Evolutionary conservation across 2,329 filamentous ascomycete genomes (phyloP), one percentile per base, ranked within the genome.

Genomic region (Colletotrichum sp.): DNA sequence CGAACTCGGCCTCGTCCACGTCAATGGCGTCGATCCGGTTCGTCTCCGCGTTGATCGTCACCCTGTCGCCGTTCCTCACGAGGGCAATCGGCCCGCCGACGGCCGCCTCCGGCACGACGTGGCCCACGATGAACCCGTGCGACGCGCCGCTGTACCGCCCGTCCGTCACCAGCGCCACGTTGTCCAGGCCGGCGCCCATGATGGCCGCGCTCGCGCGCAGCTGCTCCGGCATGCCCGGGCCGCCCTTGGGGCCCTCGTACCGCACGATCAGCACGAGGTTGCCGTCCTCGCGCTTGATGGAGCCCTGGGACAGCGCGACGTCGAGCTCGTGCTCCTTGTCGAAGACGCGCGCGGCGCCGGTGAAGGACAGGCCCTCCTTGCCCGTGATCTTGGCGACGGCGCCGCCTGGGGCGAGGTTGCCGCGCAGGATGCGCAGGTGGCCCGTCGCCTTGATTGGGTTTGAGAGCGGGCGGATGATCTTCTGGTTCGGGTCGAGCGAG

Each of bases 331-430:
- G 89, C 85, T 98, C 96, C 82, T 97, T 96, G 85, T 98, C 89
- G 84, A 97, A 99, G 62, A 98, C 95, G 25, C 93, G 90, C 1
- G 95, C 96, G 78, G 92, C 92, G 65, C 96, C 96, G 0, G 90
- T 93, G 85, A 99, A 99, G 15, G 86, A 88, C 8, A 96, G 90
- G 4, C 96, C 96, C 84, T 99, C 96, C 84, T 98, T 98, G 44
- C 96, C 96, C 0, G 96, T 98, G 84, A 99, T 98, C 86, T 99
- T 99, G 76, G 96, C 96, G 2, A 99, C 96, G 1, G 96, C 95
- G 39, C 96, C 96, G 13, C 93, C 94, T 2, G 96, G 96, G 4
- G 96, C 95, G 36, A 98, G 90, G 83, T 98, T 98, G 25, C 96
- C 96, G 76, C 92, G 91, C 5, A 99, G 90, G 76, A 99, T 95